These are phyloP conservation scores for Macrocystidia cucumis DNA, from an alignment of 1,284 basidiomycete species.

Conservation along the genomic window DNA sequence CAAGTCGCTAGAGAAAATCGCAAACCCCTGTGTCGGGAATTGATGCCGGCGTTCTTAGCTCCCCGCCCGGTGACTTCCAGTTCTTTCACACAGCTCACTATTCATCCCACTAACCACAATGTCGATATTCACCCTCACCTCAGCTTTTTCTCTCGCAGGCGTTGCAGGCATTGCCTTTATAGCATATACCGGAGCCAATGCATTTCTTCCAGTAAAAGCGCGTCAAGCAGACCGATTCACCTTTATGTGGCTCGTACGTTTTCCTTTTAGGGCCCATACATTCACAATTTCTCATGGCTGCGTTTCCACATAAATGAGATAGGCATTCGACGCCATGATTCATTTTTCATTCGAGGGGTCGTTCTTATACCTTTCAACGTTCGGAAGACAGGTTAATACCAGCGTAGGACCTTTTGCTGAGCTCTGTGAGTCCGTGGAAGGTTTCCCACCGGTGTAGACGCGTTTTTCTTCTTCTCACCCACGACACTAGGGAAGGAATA, in stretches of 20 bases:
- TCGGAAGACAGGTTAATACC: slow-evolving; percentile 65
- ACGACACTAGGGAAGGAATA: slow-evolving; percentile 51
- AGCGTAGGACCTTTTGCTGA: slow-evolving; percentile 66
- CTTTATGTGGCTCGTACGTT: slow-evolving; percentile 65
- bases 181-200: slow-evolving; percentile 43
- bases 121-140: slow-evolving; percentile 68
- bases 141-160: slow-evolving; percentile 54
- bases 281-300: not conserved
- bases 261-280: no score
- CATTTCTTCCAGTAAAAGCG: slow-evolving; percentile 53
- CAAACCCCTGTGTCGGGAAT: no score
- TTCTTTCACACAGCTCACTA: no score
- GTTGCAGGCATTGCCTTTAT: slow-evolving; percentile 41
- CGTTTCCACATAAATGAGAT: not conserved
- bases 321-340: slow-evolving; percentile 74
- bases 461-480: slow-evolving; percentile 67
- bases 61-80: no score
- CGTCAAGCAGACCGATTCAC: slow-evolving; percentile 55
- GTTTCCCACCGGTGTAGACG: slow-evolving; percentile 3
- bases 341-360: slow-evolving; percentile 76
- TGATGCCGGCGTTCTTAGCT: no score
- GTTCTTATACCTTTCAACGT: slow-evolving; percentile 68
- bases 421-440: slow-evolving; percentile 49
- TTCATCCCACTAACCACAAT: no score
- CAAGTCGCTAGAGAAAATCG: no score